Conservation (phyloP, 805 yeast species). For the Suhomyces tanzawaensis region DNA sequence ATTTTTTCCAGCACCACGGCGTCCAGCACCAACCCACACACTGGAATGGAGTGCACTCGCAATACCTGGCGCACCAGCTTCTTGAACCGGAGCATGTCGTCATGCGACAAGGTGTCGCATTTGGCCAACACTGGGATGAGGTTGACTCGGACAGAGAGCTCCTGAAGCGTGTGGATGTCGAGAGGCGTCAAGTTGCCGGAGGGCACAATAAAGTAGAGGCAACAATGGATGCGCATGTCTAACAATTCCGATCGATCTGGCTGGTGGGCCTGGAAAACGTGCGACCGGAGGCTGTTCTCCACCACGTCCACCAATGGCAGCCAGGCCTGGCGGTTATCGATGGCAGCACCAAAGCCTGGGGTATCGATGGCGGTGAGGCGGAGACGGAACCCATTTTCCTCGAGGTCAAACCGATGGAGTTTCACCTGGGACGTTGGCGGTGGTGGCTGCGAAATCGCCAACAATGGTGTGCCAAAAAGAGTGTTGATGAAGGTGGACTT, state of each 20-base stretch:
- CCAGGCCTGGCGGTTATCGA: constrained; percentile 49
- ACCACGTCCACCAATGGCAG: constrained; percentile 58
- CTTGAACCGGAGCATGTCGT: constrained; percentile 27
- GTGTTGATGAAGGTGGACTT: constrained; percentile 27
- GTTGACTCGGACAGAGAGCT: constrained; percentile 31
- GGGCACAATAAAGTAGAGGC: constrained; percentile 79
- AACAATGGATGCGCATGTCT: constrained; percentile 79
- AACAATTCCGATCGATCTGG: constrained; percentile 25
- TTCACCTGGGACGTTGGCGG: neutral
- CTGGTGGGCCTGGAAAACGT: constrained; percentile 66
- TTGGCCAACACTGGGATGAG: constrained; percentile 40
- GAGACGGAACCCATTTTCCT: constrained; percentile 18
- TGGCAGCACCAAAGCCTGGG: constrained; percentile 66
- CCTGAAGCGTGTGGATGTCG: constrained; percentile 37
- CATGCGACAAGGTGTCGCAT: constrained; percentile 31
- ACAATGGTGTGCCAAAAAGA: constrained; percentile 12
- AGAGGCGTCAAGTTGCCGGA: constrained; percentile 35
- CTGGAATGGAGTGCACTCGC: constrained; percentile 22
- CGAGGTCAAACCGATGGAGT: constrained; percentile 13
- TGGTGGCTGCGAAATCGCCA: constrained; percentile 3
- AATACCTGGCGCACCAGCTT: constrained; percentile 22
- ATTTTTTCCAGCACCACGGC: constrained; percentile 26
- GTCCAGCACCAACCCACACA: constrained; percentile 30
- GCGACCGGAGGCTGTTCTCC: constrained; percentile 71
- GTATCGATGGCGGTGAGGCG: constrained; percentile 22